Percentiles rank a stretch among this genome's conserved stretches.
Evolutionary conservation across 306 rosid genomes (phyloP).

Genomic region (Pterocarpus macrocarpus): DNA sequence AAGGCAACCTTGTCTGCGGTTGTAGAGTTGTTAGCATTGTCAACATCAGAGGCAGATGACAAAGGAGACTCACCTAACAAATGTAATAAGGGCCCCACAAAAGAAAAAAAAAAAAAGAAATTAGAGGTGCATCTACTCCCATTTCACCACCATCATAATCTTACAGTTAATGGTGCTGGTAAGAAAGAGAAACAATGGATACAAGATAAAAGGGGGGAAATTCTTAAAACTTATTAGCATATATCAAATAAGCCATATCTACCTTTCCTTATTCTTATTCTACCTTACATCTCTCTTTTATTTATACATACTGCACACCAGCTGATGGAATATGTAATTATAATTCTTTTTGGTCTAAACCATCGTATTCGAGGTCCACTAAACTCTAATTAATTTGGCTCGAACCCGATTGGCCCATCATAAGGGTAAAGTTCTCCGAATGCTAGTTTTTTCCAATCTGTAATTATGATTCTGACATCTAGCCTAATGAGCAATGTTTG

Average conservation of each 20-base stretch:
- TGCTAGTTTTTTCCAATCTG: background rate
- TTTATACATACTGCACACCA: background rate
- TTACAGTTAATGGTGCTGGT: constrained; percentile 2
- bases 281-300: background rate
- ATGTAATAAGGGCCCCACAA: constrained; percentile 35
- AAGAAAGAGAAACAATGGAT: constrained; percentile 20
- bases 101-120: background rate
- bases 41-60: constrained; percentile 96
- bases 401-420: background rate
- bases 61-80: constrained; percentile 99
- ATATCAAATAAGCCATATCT: constrained; percentile 20
- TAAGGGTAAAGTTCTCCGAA: no score
- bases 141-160: constrained; percentile 39
- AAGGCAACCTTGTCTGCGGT: constrained; percentile 69
- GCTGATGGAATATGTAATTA: constrained; percentile 23
- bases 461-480: constrained; percentile 17
- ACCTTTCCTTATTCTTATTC: constrained; percentile 16
- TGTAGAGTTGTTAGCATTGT: constrained; percentile 87
- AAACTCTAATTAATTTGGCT: background rate
- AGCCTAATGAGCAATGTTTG: constrained; percentile 11
- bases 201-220: constrained; percentile 14
- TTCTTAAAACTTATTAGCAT: background rate
- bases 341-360: background rate
- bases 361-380: background rate
- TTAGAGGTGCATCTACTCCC: constrained; percentile 16